Base-by-base conservation (phyloP, 192 early-diverging fungal genomes). In the Hyaloraphidium curvatum region DNA sequence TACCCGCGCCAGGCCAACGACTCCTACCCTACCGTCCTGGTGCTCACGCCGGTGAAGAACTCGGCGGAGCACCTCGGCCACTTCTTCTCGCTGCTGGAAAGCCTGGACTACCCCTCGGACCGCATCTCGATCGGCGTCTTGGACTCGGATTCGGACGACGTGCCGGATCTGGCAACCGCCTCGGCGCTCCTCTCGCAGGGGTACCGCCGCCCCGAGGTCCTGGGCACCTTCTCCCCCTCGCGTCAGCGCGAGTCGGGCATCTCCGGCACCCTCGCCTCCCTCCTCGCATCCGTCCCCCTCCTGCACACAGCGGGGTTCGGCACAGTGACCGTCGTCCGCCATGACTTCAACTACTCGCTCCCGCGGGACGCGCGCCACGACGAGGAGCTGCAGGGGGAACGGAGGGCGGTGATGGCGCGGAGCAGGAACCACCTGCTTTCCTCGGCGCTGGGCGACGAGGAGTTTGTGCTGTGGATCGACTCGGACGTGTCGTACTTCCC, bases 401-500 rank as follows among this genome's bases (percentile, higher is more conserved):
- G 80, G 28, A 69, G 80, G 21, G 65, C 58, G 31, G 70, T 70
- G 51, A 71, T 83, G 66, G 76, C 80, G n/a, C 67, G 68, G 14
- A 71, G 70, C 21, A 67, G 81, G 51, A 83, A 80, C 43, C 66
- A 64, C 17, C 55, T 80, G 28, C 63, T 78, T 57, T 67, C 70
- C 0, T 61, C 71, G 3, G 69, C 81, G 0, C 55, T 83, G 3
- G 54, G 59, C n/a, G 66, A 72, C 51, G 75, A 76, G 30, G 66
- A 70, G 14, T 83, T 78, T 78, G 78, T 83, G 16, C 62, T 83
- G 14, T 83, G 81, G 81, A 62, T 83, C 2, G 81, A 83, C 35
- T 72, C 70, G 9, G 80, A 83, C 61, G 70, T 83, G 14, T 63
- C 76, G 26, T 68, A 76, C 53, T 83, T 80, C 37, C 72, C 80